Percentiles rank a stretch among this genome's conserved stretches.
Conservation (phyloP, 2,329 filamentous ascomycete species). For the Scedosporium boydii region DNA sequence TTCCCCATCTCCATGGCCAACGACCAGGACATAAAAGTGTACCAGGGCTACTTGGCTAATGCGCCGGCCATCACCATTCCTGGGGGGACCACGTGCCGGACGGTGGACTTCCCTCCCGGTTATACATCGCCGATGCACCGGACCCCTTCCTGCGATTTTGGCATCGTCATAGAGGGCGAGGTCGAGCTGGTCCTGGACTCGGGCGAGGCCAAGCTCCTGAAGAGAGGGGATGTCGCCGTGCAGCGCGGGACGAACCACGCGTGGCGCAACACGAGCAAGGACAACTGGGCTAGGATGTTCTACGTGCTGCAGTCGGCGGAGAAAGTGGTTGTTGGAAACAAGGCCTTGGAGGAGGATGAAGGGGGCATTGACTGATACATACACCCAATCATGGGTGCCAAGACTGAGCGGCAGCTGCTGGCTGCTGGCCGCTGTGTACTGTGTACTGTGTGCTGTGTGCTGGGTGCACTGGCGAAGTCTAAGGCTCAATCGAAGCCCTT, state of each 20-base stretch:
- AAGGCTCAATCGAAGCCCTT: no score
- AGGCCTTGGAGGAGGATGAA: slow-evolving; percentile 25
- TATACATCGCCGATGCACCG: slow-evolving; percentile 27
- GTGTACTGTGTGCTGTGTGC: no score
- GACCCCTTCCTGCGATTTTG: slow-evolving; percentile 45
- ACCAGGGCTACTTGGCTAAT: slow-evolving; percentile 13
- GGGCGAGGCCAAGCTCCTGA: slow-evolving; percentile 34
- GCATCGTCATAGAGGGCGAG: slow-evolving; percentile 43
- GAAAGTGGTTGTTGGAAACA: slow-evolving; percentile 9
- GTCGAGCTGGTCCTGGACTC: slow-evolving; percentile 43
- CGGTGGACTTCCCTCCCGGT: slow-evolving; percentile 11
- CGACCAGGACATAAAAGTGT: slow-evolving; percentile 14
- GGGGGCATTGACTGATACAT: slow-evolving; percentile 11
- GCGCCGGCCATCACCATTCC: slow-evolving; percentile 17
- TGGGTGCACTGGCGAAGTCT: no score
- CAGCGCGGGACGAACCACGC: slow-evolving; percentile 48
- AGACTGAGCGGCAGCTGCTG: no score
- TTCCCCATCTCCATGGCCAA: slow-evolving; percentile 14
- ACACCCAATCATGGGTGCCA: not conserved
- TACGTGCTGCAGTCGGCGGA: slow-evolving; percentile 24
- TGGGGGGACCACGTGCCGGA: slow-evolving; percentile 22
- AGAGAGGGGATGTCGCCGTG: slow-evolving; percentile 41
- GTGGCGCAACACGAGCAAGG: slow-evolving; percentile 37
- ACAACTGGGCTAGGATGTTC: slow-evolving; percentile 35
- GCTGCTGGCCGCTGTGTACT: no score